Evolutionary conservation across 2,329 filamentous ascomycete species (phyloP).

Genomic region (Colletotrichum limetticola): DNA sequence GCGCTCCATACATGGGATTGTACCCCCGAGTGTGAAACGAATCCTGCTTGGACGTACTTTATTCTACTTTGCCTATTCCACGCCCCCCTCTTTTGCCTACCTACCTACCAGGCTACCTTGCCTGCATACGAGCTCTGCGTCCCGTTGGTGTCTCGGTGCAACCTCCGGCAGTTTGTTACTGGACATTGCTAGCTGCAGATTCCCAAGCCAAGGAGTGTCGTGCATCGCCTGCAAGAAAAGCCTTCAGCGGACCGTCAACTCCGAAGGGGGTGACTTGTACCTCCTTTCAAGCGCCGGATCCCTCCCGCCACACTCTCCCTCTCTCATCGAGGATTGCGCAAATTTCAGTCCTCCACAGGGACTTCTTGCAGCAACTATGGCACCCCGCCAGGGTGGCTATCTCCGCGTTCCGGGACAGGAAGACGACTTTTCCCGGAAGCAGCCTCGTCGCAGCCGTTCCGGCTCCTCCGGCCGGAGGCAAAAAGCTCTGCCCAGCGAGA

Average conservation of each 20-base stretch:
- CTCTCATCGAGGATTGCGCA: not conserved
- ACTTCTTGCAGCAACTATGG: conserved; percentile 9
- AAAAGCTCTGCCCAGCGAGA: conserved; percentile 36
- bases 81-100: not conserved
- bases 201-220: not conserved
- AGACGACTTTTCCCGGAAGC: conserved; percentile 2
- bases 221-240: not conserved
- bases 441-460: conserved; percentile 20
- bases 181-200: not conserved
- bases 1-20: conserved; percentile 8
- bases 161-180: not conserved
- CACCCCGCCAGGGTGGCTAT: conserved; percentile 27
- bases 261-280: not conserved
- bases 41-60: conserved; percentile 3
- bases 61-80: not conserved
- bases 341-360: not conserved
- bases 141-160: not conserved
- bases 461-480: conserved; percentile 25
- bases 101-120: too few relatives aligned
- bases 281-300: not conserved
- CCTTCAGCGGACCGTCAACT: not conserved
- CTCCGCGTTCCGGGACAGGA: conserved; percentile 32
- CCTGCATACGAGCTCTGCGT: not conserved
- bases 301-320: not conserved
- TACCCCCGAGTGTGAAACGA: conserved; percentile 23